A percentile compares a stretch with the other conserved stretches of the same genome.
Evolutionary conservation across 208 protist species (phyloP).

Genomic region (Crithidia bombi): DNA sequence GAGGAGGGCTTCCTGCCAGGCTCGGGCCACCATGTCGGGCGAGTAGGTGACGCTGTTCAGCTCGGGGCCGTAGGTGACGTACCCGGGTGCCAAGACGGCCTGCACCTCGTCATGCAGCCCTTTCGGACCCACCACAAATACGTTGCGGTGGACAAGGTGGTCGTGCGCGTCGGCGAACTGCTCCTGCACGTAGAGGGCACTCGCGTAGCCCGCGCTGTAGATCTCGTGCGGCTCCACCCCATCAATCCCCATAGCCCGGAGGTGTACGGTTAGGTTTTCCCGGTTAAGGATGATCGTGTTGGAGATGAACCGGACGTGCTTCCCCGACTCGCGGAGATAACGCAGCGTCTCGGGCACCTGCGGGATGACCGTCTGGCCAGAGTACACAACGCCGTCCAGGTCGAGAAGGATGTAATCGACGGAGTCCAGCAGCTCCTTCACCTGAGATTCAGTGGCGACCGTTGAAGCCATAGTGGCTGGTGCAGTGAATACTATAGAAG

Average conservation of each 20-base stretch:
- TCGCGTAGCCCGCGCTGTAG: conserved; percentile 68
- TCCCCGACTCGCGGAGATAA: conserved; percentile 44
- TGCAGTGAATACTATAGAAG: too few species aligned
- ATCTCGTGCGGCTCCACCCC: conserved; percentile 41
- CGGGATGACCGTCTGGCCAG: conserved; percentile 44
- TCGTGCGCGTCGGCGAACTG: conserved; percentile 23
- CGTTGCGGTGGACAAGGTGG: conserved; percentile 48
- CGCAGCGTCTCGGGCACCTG: conserved; percentile 47
- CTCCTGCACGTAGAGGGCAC: conserved; percentile 48
- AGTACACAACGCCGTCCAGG: conserved; percentile 73
- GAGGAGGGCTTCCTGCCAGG: conserved; percentile 44
- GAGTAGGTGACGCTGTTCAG: conserved; percentile 48
- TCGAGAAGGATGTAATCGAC: conserved; percentile 69
- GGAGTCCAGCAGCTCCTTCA: conserved; percentile 9
- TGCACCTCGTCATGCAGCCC: conserved; percentile 69
- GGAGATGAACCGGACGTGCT: conserved; percentile 64
- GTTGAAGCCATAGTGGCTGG: too few species aligned
- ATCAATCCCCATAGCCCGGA: conserved; percentile 41
- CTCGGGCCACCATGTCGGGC: conserved; percentile 22
- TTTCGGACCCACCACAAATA: conserved; percentile 38
- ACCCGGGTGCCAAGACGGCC: conserved; percentile 54
- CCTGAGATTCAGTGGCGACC: conserved; percentile 5
- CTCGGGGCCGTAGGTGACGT: conserved; percentile 64
- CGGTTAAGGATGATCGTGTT: conserved; percentile 68
- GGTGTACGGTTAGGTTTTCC: conserved; percentile 25